Evolutionary conservation across 139 green algal species (phyloP).

Genomic region (Picochlorum sp.): DNA sequence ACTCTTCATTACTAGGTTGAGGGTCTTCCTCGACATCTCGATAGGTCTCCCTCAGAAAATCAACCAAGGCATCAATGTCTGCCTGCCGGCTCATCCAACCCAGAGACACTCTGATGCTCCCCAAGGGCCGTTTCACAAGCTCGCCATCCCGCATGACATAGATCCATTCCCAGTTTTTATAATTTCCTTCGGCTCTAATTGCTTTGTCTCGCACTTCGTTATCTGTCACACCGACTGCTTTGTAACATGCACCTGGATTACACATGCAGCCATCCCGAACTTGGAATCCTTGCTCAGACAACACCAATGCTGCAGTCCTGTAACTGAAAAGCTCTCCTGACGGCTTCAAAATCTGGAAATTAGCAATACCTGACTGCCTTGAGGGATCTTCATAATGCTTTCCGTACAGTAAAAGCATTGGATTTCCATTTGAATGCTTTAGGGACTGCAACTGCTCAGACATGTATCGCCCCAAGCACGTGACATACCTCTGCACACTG

Average conservation of each 20-base stretch:
- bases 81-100: conserved; percentile 55
- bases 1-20: too few species aligned
- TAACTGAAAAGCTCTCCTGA: conserved; percentile 72
- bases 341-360: conserved; percentile 70
- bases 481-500: conserved; percentile 6
- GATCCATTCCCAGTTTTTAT: conserved; percentile 78
- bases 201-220: neutral
- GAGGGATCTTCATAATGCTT: neutral
- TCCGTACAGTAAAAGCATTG: conserved; percentile 54
- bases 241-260: conserved; percentile 74
- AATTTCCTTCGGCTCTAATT: conserved; percentile 24
- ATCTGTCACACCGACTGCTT: conserved; percentile 35
- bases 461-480: conserved; percentile 14
- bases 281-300: conserved; percentile 47
- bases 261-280: conserved; percentile 83
- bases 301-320: conserved; percentile 52
- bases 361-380: conserved; percentile 34
- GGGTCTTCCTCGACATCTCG: neutral
- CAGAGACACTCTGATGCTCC: conserved; percentile 72
- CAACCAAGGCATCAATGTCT: conserved; percentile 49
- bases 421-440: conserved; percentile 52
- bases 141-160: conserved; percentile 56
- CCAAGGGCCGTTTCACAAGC: conserved; percentile 27
- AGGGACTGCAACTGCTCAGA: conserved; percentile 37
- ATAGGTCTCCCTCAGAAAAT: neutral